These are phyloP conservation scores for Pochonia chlamydosporia DNA, from an alignment of 2,329 filamentous ascomycete species.

Conservation along the genomic window DNA sequence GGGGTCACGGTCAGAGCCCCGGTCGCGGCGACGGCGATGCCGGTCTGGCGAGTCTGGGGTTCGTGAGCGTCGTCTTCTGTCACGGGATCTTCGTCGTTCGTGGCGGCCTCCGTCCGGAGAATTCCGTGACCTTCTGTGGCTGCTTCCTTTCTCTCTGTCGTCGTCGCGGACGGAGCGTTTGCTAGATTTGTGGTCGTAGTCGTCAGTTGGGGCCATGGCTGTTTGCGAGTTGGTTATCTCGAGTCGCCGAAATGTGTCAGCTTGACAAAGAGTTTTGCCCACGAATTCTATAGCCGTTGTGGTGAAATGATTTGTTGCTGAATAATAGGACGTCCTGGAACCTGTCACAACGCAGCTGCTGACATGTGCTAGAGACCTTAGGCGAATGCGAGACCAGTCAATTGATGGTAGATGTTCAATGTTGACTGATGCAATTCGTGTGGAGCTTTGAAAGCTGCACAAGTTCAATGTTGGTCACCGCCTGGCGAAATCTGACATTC, in stretches of 20 bases:
- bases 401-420: no score
- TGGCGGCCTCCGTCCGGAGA: constrained; percentile 16
- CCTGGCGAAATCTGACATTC: background rate
- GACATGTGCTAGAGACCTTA: no score
- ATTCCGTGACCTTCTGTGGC: constrained; percentile 14
- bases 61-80: constrained; percentile 25
- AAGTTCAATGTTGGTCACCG: background rate
- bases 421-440: no score
- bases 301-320: no score
- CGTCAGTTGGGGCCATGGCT: constrained; percentile 21
- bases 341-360: no score
- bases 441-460: no score
- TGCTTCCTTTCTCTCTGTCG: constrained; percentile 10
- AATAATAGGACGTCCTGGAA: no score
- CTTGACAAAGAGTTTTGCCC: background rate
- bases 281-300: no score
- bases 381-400: no score
- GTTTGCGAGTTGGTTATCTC: background rate
- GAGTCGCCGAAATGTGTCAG: background rate
- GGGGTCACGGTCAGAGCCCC: constrained; percentile 20
- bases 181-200: constrained; percentile 12
- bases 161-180: constrained; percentile 7
- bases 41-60: constrained; percentile 21
- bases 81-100: constrained; percentile 23
- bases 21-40: constrained; percentile 9